phyloP scores from a whole-genome alignment of 345 rosid genomes.

The Hibiscus tridactylites region DNA sequence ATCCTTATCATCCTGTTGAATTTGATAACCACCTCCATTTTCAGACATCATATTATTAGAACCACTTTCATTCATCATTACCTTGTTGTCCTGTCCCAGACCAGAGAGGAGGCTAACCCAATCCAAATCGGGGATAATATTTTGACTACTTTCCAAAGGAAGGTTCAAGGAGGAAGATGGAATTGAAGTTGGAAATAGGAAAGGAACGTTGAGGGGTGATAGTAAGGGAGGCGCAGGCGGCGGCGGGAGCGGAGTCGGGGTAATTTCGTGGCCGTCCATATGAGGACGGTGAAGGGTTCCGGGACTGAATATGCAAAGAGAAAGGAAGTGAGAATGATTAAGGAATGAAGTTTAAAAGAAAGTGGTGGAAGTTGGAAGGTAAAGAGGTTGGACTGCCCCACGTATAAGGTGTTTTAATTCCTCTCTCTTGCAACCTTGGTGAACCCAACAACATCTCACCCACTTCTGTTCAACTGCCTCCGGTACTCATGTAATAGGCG shows the following conservation, averaged over 20 bases:
- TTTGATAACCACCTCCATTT: conserved; percentile 12
- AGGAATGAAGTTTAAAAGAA: conserved; percentile 4
- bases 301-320: neutral
- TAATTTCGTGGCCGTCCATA: conserved; percentile 31
- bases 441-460: conserved; percentile 60
- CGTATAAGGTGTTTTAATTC: neutral
- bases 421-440: conserved; percentile 17
- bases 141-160: conserved; percentile 20
- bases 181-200: conserved; percentile 19
- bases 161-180: conserved; percentile 20
- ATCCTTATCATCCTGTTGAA: conserved; percentile 14
- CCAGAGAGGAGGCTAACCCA: conserved; percentile 46
- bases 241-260: conserved; percentile 5
- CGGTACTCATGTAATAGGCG: conserved; percentile 12
- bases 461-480: conserved; percentile 62
- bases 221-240: conserved; percentile 8
- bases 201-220: conserved; percentile 20
- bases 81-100: conserved; percentile 16
- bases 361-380: conserved; percentile 35
- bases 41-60: conserved; percentile 9
- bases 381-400: conserved; percentile 45
- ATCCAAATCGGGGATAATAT: conserved; percentile 28
- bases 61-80: conserved; percentile 15
- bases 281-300: neutral
- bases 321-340: conserved; percentile 21